Percentiles rank a stretch among this genome's conserved stretches.
These are phyloP conservation scores for Whalleya microplaca DNA, from an alignment of 2,329 filamentous ascomycete genomes.

Conservation along the genomic window DNA sequence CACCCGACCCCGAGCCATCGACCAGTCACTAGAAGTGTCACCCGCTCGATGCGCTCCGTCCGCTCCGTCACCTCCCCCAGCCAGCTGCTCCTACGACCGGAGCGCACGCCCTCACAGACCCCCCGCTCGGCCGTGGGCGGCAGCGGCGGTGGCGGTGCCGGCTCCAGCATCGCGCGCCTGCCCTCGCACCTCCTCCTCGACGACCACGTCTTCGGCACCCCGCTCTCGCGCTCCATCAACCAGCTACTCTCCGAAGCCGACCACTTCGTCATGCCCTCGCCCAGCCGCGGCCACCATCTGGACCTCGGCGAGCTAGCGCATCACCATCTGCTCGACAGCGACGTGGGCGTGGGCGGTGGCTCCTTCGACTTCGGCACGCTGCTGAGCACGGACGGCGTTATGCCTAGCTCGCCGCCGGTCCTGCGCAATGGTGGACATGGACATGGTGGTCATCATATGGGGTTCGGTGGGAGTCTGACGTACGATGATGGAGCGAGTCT, in stretches of 20 bases:
- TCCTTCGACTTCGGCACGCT: constrained; percentile 56
- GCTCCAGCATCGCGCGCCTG: constrained; percentile 43
- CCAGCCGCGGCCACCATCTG: constrained; percentile 45
- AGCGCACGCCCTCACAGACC: constrained; percentile 54
- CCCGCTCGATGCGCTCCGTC: constrained; percentile 56
- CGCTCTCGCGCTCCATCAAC: constrained; percentile 51
- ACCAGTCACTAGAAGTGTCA: constrained; percentile 64
- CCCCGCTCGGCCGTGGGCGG: constrained; percentile 39
- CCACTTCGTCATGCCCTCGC: constrained; percentile 46
- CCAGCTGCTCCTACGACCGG: constrained; percentile 43
- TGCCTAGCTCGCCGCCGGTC: constrained; percentile 54
- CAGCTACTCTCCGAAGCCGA: constrained; percentile 64
- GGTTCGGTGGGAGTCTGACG: constrained; percentile 26
- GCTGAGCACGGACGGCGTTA: constrained; percentile 50
- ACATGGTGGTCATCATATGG: constrained; percentile 23
- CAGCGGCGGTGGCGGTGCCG: no score
- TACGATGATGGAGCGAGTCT: constrained; percentile 12
- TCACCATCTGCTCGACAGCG: constrained; percentile 44
- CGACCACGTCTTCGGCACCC: constrained; percentile 23
- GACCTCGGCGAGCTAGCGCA: constrained; percentile 47
- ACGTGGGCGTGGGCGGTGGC: no score
- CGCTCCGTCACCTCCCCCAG: constrained; percentile 49
- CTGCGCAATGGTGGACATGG: constrained; percentile 30
- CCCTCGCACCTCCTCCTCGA: constrained; percentile 31
- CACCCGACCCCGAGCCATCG: constrained; percentile 64